phyloP scores from a whole-genome alignment of 208 protist species.

The Acanthamoeba triangularis region DNA sequence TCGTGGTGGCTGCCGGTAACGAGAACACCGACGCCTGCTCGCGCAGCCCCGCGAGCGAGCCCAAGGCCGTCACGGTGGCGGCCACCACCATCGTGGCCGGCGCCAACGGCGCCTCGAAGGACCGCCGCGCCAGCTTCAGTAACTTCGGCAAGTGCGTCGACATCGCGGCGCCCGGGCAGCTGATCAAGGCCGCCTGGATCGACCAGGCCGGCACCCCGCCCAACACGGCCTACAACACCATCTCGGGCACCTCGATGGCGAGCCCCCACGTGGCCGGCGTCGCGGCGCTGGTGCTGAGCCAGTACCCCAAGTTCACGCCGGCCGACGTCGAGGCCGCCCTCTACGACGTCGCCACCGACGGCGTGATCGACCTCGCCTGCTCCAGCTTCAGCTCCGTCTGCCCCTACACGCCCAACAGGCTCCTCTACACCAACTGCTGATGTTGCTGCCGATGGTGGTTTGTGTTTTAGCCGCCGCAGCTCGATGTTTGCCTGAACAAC shows the following conservation, averaged over 20 bases:
- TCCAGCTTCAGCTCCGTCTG: neutral
- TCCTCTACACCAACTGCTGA: constrained; percentile 58
- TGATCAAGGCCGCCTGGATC: constrained; percentile 79
- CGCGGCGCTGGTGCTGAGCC: constrained; percentile 66
- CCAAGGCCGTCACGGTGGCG: constrained; percentile 70
- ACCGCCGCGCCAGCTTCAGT: constrained; percentile 66
- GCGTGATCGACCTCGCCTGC: constrained; percentile 48
- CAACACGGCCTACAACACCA: constrained; percentile 55
- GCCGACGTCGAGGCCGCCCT: constrained; percentile 56
- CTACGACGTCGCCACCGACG: neutral
- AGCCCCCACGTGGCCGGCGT: constrained; percentile 79
- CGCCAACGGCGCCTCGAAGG: neutral
- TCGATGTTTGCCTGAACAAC: too few relatives aligned
- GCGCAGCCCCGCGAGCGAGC: constrained; percentile 49
- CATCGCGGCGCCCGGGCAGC: constrained; percentile 76
- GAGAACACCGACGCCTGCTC: constrained; percentile 74
- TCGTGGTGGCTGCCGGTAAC: constrained; percentile 80
- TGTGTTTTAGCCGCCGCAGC: too few relatives aligned
- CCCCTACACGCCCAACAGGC: constrained; percentile 61
- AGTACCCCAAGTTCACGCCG: constrained; percentile 53
- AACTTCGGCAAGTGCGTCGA: constrained; percentile 76
- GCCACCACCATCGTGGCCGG: constrained; percentile 43
- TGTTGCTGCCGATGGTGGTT: neutral
- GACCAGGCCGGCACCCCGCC: constrained; percentile 21
- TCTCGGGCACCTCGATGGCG: constrained; percentile 78